Evolutionary conservation across 2,329 filamentous ascomycete species (phyloP), one percentile per base, ranked within the genome.

Genomic region (Colletotrichum filicis): DNA sequence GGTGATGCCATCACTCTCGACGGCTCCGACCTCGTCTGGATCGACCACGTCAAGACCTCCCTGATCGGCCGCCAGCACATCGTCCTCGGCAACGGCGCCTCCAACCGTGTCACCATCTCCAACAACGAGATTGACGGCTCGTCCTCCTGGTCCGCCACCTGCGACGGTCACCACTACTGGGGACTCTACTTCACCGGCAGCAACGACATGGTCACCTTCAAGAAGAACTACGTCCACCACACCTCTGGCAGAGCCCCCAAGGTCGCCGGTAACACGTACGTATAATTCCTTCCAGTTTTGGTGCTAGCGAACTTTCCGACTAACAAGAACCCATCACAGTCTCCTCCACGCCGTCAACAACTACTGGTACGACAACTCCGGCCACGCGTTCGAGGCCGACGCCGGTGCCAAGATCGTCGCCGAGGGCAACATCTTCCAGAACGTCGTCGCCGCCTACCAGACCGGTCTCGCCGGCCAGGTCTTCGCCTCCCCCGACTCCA

Each of bases 111-210:
- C 24, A 90, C 89, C 32, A 86, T 92, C 79, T 89, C 89, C 76
- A 91, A 92, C 86, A 85, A 79, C 81, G 87, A 89, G 78, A 87
- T 92, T 76, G 86, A 92, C 77, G 90, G 90, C 58, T 78, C 79
- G 28, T 85, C 85, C 42, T 79, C 81, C 22, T 91, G 85, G 82
- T 91, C 88, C 12, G 86, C 90, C 5, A 88, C 85, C 59, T 92
- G 90, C 80, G 83, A 91, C 77, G 84, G 83, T 53, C 85, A 89
- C 80, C 88, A 90, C 81, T 91, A 91, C 86, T 91, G 90, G 88
- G 85, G 81, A 35, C 80, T 91, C 75, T 90, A 89, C 82, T 84
- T 91, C 61, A 86, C 84, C 53, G 90, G 90, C n/a, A 83, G 84
- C 69, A 84, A 81, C 78, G 90, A 92, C 78, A 77, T 87, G 73